Base-by-base conservation (phyloP, 2,329 filamentous ascomycete species). In the Coniochaeta sp. region DNA sequence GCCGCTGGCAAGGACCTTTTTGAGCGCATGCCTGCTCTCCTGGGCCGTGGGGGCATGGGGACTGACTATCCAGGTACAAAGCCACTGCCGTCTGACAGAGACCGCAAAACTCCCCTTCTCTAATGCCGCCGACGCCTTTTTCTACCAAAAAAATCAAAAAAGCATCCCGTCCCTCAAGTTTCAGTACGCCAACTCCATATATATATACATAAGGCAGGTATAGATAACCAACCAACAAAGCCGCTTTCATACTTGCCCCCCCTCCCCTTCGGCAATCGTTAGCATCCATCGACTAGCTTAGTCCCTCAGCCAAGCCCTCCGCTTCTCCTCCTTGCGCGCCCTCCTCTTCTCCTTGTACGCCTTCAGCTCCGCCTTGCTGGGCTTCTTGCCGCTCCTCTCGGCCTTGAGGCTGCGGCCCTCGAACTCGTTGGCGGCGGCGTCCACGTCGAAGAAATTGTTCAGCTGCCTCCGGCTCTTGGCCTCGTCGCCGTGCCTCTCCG, bases 381-480 rank as follows among this genome's bases (percentile, higher is more conserved):
- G 81, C 75, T 91, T 92, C 82, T 95, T 93, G 59, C 87, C 86
- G 61, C 89, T 87, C 59, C 95, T 83, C 79, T 99, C 95, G 1
- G 92, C 95, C 75, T 93, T 96, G 61, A 99, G 78, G 70, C 93
- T 97, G 61, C 89, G 85, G 1, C 95, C 95, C 67, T 96, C 89
- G 70, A 99, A 93, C 61, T 85, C 85, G 70, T 96, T 97, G 4
- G 93, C 93, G 3, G 92, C 93, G 4, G 92, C 90, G 73, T 98
- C 93, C 50, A 97, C 93, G 71, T 99, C 93, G 73, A 98, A 99
- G 75, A 89, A 98, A 44, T 92, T 90, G 70, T 90, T 90, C 89
- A 98, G 89, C 77, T 98, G 95, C 52, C 95, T 82, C 58, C 81
- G 82, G 62, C 89, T 89, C 80, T 96, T 97, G 70, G 91, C 89